Base-by-base conservation (phyloP, 306 rosid genomes). In the Lathyrus oleraceus region DNA sequence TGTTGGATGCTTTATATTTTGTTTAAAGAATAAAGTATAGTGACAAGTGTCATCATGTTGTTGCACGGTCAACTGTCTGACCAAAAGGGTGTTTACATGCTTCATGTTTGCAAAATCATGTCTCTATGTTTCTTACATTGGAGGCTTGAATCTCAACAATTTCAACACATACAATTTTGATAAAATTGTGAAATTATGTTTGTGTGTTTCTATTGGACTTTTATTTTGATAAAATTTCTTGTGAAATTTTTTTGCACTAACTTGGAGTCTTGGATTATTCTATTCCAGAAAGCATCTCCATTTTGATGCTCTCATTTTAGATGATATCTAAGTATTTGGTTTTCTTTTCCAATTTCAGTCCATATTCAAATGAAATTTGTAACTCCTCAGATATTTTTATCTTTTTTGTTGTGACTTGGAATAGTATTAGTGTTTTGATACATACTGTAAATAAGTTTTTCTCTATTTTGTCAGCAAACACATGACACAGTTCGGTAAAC, bases 401-500 rank as follows among this genome's bases (percentile, higher is more conserved):
- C 9, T 32, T 6, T 32, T 5, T 32, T 32, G 38, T 32, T 6
- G 38, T 32, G 8, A 32, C 44, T 40, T 40, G 44, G 45, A 40
- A 40, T 40, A 12, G 14, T 40, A 12, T 40, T 40, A 12, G 45
- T 9, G 13, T 11, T 39, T 39, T 39, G 44, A 39, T 67, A 43
- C 54, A 44, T 60, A 38, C 48, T 60, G 23, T 30, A 8, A 30
- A 30, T 42, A 30, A 61, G 47, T 20, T 49, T n/a, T 38, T 66
- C 32, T 8, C 25, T 35, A 6, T 52, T 15, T 48, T 49, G 5
- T 39, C 58, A 25, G 71, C 35, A 25, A 23, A 57, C 58, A 5
- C 61, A 63, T 28, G 15, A 54, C 23, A 52, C 43, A 23, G 10
- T 68, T 68, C 61, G 62, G 63, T 15, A 23, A 60, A 45, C 69